Conservation (phyloP, 805 yeast genomes). For the Zygotorulaspora danielsina region DNA sequence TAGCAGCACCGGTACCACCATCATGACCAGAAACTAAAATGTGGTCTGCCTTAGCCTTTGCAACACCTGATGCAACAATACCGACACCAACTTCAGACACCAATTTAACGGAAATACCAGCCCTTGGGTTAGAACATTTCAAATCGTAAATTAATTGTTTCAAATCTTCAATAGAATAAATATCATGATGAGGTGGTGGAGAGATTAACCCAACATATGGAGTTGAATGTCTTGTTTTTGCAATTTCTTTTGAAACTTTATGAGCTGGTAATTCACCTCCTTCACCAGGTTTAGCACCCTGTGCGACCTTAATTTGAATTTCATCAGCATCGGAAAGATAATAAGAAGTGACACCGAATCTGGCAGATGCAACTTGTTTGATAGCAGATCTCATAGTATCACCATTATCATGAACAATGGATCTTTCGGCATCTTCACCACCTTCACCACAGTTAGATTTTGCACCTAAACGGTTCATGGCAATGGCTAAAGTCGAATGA, state of each 20-base stretch:
- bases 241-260: conserved; percentile 83
- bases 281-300: conserved; percentile 99
- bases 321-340: conserved; percentile 96
- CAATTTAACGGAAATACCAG: conserved; percentile 92
- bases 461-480: conserved; percentile 97
- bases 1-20: conserved; percentile 99
- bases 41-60: conserved; percentile 97
- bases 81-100: conserved; percentile 99
- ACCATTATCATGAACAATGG: conserved; percentile 74
- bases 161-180: conserved; percentile 95
- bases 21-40: conserved; percentile 95
- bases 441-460: conserved; percentile 99
- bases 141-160: conserved; percentile 94
- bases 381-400: conserved; percentile 99
- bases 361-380: conserved; percentile 95
- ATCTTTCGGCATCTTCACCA: conserved; percentile 95
- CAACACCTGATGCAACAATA: conserved; percentile 98
- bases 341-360: conserved; percentile 96
- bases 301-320: conserved; percentile 97
- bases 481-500: conserved; percentile 95
- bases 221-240: conserved; percentile 93
- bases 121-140: conserved; percentile 95
- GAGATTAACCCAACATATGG: conserved; percentile 95
- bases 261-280: conserved; percentile 98
- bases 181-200: conserved; percentile 99